A percentile compares a stretch with the other conserved stretches of the same genome.
Conservation (phyloP, 139 green algal species). For the Protoeuglena noctilucae region DNA sequence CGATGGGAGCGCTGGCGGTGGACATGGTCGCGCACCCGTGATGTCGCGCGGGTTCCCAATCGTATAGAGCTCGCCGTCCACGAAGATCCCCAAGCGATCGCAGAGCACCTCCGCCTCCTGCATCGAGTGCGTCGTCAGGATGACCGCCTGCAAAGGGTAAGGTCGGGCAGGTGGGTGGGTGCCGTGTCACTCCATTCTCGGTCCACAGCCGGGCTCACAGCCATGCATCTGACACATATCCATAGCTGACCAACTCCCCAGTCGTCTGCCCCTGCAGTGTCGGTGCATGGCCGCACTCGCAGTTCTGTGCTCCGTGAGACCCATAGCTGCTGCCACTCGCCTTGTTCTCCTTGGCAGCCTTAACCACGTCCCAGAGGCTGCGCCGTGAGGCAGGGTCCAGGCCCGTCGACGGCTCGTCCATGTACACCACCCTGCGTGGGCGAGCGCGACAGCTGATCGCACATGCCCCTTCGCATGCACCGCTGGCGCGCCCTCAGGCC, state of each 20-base stretch:
- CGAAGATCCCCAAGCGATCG: slow-evolving; percentile 59
- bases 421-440: slow-evolving; percentile 53
- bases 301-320: slow-evolving; percentile 27
- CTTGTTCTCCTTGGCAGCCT: too few species aligned
- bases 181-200: too few species aligned
- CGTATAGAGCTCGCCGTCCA: slow-evolving; percentile 36
- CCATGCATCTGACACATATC: too few species aligned
- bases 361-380: slow-evolving; percentile 30
- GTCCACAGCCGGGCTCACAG: too few species aligned
- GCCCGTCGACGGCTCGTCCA: slow-evolving; percentile 49
- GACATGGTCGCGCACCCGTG: slow-evolving; percentile 19
- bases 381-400: slow-evolving; percentile 39
- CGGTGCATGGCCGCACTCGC: too few species aligned
- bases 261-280: too few species aligned
- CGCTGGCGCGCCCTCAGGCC: too few species aligned
- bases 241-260: too few species aligned
- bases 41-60: slow-evolving; percentile 34
- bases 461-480: too few species aligned
- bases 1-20: slow-evolving; percentile 8
- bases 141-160: too few species aligned
- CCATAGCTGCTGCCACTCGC: slow-evolving; percentile 16
- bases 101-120: slow-evolving; percentile 57
- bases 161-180: too few species aligned
- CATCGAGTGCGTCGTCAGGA: slow-evolving; percentile 83
- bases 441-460: too few species aligned